These are phyloP conservation scores for Coemansia sp. DNA, from an alignment of 192 early-diverging fungal species.

Conservation along the genomic window DNA sequence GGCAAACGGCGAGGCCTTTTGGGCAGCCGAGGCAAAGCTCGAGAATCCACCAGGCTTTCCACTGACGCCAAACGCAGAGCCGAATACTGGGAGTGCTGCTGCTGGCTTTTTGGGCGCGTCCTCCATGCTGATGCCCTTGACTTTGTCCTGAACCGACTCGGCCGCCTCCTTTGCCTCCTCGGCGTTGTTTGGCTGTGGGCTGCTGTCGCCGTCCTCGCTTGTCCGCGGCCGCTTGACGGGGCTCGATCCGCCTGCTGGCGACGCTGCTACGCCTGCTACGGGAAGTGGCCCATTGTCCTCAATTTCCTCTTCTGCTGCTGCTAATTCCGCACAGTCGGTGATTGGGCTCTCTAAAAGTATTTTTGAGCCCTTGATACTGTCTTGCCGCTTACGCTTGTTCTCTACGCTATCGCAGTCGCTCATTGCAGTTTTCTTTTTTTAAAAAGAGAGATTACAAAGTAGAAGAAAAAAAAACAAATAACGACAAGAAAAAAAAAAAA, in stretches of 20 bases:
- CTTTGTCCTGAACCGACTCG: constrained; percentile 17
- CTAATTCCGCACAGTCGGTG: neutral
- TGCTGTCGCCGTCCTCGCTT: constrained; percentile 31
- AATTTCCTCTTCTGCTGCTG: neutral
- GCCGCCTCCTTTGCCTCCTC: constrained; percentile 10
- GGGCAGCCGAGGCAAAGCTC: constrained; percentile 39
- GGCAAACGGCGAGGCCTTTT: constrained; percentile 34
- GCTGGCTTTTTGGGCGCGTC: constrained; percentile 4
- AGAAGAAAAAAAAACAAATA: constrained; percentile 3
- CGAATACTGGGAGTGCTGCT: constrained; percentile 19
- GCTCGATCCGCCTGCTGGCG: constrained; percentile 27
- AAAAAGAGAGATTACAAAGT: constrained; percentile 10
- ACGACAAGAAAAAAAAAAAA: constrained; percentile 4
- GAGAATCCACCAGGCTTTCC: constrained; percentile 30
- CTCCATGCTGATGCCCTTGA: constrained; percentile 11
- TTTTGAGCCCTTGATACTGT: constrained; percentile 31
- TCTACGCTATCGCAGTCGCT: constrained; percentile 29
- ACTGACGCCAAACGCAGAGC: constrained; percentile 22
- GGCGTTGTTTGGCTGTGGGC: neutral
- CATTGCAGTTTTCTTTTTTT: neutral
- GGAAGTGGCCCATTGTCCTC: constrained; percentile 2
- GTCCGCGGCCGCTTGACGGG: constrained; percentile 53
- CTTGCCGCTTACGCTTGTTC: constrained; percentile 55
- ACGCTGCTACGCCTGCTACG: neutral
- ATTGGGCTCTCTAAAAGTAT: neutral